These are phyloP conservation scores for Lasiosphaeris hirsuta DNA, from an alignment of 495 filamentous ascomycete species.

Conservation along the genomic window DNA sequence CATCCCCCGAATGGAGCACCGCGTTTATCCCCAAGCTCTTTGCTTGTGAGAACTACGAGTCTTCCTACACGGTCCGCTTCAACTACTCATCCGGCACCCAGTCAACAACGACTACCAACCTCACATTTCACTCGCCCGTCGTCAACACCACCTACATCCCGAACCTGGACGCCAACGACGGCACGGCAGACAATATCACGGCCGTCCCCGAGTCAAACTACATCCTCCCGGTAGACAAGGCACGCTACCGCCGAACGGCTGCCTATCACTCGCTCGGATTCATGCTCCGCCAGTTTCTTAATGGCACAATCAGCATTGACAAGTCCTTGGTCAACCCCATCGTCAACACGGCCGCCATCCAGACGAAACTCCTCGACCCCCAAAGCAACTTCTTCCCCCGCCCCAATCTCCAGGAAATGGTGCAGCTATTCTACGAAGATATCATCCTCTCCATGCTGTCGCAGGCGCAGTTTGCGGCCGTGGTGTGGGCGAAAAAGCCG, in stretches of 20 bases:
- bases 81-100: slow-evolving; percentile 31
- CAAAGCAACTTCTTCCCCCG: slow-evolving; percentile 28
- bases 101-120: slow-evolving; percentile 24
- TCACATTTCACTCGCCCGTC: slow-evolving; percentile 26
- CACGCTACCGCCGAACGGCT: slow-evolving; percentile 29
- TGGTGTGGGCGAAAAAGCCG: slow-evolving; percentile 36
- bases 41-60: slow-evolving; percentile 39
- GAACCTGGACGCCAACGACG: slow-evolving; percentile 30
- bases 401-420: slow-evolving; percentile 13
- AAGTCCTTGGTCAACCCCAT: slow-evolving; percentile 31
- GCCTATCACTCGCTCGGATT: slow-evolving; percentile 35
- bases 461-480: slow-evolving; percentile 32
- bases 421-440: slow-evolving; percentile 36
- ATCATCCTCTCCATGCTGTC: slow-evolving; percentile 35
- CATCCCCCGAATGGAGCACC: slow-evolving; percentile 24
- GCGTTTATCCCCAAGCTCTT: slow-evolving; percentile 37
- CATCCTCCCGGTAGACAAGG: slow-evolving; percentile 27
- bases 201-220: slow-evolving; percentile 34
- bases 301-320: slow-evolving; percentile 34
- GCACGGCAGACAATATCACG: slow-evolving; percentile 37
- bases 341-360: slow-evolving; percentile 32
- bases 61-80: slow-evolving; percentile 32
- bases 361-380: slow-evolving; percentile 34
- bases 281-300: slow-evolving; percentile 32
- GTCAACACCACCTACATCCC: slow-evolving; percentile 37